Evolutionary conservation across 805 yeast genomes (phyloP).

Genomic region (Schwanniomyces sp.): DNA sequence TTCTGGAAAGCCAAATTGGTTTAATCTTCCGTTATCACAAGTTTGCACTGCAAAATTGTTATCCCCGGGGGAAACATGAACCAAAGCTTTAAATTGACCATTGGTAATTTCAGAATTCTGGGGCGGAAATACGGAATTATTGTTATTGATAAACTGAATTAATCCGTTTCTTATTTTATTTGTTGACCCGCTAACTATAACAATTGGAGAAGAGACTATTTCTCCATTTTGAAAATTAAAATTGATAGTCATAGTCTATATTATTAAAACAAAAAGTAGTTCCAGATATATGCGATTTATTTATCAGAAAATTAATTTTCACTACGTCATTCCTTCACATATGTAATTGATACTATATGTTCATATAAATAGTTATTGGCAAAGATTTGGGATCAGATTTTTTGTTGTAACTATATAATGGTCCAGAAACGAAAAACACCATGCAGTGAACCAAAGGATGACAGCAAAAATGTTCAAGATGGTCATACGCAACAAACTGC

Average conservation of each 20-base stretch:
- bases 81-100: conserved; percentile 71
- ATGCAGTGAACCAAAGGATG: not conserved
- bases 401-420: not conserved
- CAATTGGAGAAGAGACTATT: conserved; percentile 40
- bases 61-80: conserved; percentile 68
- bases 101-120: conserved; percentile 62
- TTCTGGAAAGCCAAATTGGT: conserved; percentile 23
- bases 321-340: too few relatives aligned
- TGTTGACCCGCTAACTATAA: conserved; percentile 33
- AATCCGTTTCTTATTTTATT: conserved; percentile 19
- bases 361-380: too few relatives aligned
- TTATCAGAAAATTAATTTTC: too few relatives aligned
- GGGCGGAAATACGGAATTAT: conserved; percentile 56
- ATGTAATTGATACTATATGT: too few relatives aligned
- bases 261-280: too few relatives aligned
- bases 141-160: conserved; percentile 32
- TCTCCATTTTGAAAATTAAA: conserved; percentile 36
- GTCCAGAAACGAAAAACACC: not conserved
- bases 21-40: conserved; percentile 36
- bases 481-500: conserved; percentile 1
- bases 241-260: conserved; percentile 15
- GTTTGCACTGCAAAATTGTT: conserved; percentile 58
- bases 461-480: not conserved
- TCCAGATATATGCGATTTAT: not conserved
- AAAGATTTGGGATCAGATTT: too few relatives aligned